Base-by-base conservation (phyloP, 2,329 filamentous ascomycete genomes). In the Colletotrichum destructivum region DNA sequence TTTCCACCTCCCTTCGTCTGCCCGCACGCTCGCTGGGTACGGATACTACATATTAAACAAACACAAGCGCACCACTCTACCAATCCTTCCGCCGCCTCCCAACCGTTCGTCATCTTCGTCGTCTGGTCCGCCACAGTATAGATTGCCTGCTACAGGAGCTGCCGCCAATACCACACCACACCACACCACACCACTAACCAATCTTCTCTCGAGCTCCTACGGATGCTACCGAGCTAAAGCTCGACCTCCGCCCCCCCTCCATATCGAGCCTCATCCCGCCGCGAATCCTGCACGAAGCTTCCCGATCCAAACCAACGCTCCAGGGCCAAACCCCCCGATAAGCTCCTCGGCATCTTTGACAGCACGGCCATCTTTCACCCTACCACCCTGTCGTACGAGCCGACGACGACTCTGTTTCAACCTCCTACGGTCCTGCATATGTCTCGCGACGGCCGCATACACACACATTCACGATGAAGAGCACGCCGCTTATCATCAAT, bases 401-500 rank as follows among this genome's bases (percentile, higher is more conserved):
- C 49, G 12, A 62, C 59, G 38, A 62, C 15, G 51, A 56, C 44
- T 31, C 23, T 47, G 12, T 18, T 21, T 46, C 35, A 57, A 57
- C 49, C 60, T 49, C 69, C 66, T 35, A 62, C 62, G 61, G 66
- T 61, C 54, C 60, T 40, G 51, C 38, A 63, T 56, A 42, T 67
- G 62, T 69, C 62, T 60, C 69, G 68, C 55, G 75, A 77, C 74
- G 72, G 60, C 73, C 62, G 35, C 68, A 66, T 69, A 64, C 70
- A 69, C n/a, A 59, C 60, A n/a, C 76, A 77, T 79, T 79, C 83
- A 87, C 82, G 81, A 99, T 99, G 96, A 98, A 97, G 89, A 95
- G 95, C 80, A 92, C 94, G 79, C 96, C 96, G 77, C 89, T 99
- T 77, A 96, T 98, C 81, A 96, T 99, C 85, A 94, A 97, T 87